Base-by-base conservation (phyloP, 2,329 filamentous ascomycete genomes). In the Arthrocladium fulminans region DNA sequence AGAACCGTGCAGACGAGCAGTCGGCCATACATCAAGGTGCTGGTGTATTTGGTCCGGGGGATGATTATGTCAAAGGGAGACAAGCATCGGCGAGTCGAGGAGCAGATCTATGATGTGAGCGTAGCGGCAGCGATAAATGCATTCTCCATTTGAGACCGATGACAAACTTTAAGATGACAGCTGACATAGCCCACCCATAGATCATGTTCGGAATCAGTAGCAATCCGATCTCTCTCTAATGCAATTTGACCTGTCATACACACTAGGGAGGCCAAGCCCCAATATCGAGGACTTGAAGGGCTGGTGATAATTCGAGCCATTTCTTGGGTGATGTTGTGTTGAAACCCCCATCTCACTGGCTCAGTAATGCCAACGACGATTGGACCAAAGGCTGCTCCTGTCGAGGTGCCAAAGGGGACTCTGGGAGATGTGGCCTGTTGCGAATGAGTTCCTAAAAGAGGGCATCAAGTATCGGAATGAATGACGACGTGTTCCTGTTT, bases 281-380 rank as follows among this genome's bases (percentile, higher is more conserved):
- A 45, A 94, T 82, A 62, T 88, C 87, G 65, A 94, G 94, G 70
- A 88, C 94, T 72, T 94, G 88, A 25, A 94, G 86, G n/a, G 54
- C 94, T 88, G 37, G 94, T 77, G 54, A 94, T 87, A 59, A 94
- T 84, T 56, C 88, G 83, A 38, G 88, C 88, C 71, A 92, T 89
- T 63, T 94, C 88, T 54, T 94, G 77, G 10, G 88, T 94, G 63
- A 92, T 81, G 55, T 89, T 83, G 68, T 94, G 88, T 54, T 82
- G 79, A 59, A 83, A 89, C 51, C 87, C 86, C 88, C 88, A 94
- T 50, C 74, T 73, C 8, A 47, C 29, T 46, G 83, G 88, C 61
- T 90, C 73, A 64, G 94, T 89, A 32, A 94, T 73, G 59, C 88
- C 80, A 51, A 86, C 86, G 32, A 82, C 87, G 70, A 88, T 81